A percentile compares a stretch with the other conserved stretches of the same genome.
Evolutionary conservation across 345 rosid genomes (phyloP).

Genomic region (Euphorbia peplus): DNA sequence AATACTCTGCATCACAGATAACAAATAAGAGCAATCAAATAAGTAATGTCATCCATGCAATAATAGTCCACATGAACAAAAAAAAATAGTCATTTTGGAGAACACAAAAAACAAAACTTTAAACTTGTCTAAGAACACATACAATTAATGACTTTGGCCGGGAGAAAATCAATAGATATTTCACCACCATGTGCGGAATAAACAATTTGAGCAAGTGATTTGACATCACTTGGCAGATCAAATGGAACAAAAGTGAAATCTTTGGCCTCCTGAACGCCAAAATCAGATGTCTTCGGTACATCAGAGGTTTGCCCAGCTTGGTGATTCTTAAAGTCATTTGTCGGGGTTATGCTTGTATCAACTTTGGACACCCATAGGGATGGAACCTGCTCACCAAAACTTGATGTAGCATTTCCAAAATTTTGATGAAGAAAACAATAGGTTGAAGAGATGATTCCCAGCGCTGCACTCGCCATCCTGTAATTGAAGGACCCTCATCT

Average conservation of each 20-base stretch:
- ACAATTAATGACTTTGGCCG: conserved; percentile 87
- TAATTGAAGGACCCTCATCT: conserved; percentile 99
- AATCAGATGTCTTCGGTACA: conserved; percentile 48
- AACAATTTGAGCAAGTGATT: conserved; percentile 88
- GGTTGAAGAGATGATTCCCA: conserved; percentile 99
- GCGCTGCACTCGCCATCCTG: conserved; percentile 99
- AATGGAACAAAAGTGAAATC: conserved; percentile 89
- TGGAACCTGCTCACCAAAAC: conserved; percentile 95
- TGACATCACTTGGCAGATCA: conserved; percentile 94
- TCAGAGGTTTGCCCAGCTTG: conserved; percentile 56
- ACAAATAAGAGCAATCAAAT: conserved; percentile 14
- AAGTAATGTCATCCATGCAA: background rate
- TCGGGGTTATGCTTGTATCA: conserved; percentile 88
- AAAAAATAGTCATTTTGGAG: background rate
- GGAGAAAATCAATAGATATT: conserved; percentile 88
- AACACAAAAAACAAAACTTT: too few species aligned
- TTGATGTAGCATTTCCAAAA: conserved; percentile 89
- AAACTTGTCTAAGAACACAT: too few species aligned
- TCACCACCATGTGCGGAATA: conserved; percentile 99
- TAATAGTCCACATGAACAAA: background rate
- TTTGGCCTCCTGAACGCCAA: conserved; percentile 53
- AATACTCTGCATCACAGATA: conserved; percentile 63
- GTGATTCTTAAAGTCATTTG: conserved; percentile 68
- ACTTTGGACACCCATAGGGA: conserved; percentile 96
- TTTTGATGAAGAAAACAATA: conserved; percentile 95